Evolutionary conservation across 139 green algal genomes (phyloP), one percentile per base, ranked within the genome.

Genomic region (Zygnema cylindricum): DNA sequence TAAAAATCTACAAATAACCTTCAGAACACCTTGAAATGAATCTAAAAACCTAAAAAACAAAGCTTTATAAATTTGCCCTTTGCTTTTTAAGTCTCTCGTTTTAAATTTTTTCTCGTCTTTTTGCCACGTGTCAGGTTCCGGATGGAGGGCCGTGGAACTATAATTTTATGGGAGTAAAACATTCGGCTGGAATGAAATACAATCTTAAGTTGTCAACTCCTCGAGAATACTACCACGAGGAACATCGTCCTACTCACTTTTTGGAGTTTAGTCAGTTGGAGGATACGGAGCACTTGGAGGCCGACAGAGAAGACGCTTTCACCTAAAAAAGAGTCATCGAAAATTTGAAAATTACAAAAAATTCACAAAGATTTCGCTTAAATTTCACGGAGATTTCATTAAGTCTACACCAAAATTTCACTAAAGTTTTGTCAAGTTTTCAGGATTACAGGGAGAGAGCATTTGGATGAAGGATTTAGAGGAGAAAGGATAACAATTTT

Each of bases 251-350:
- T 33, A 97, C 95, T 1, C 98, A 99, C 95, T 99, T 99, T 89
- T 87, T 99, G 55, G 97, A 99, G 91, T 99, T 99, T 89, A 92
- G 92, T n/a, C 95, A 92, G 36, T 84, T 99, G 85, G 96, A 99
- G 93, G 96, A 97, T 32, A 93, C 96, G 1, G 81, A 43, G 33
- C 71, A 69, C 38, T 82, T n/a, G 30, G 96, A 98, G 55, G 96
- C 95, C 0, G 97, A 99, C 91, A 88, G 96, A 36, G 96, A 98
- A 89, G 94, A 99, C 91, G 93, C 94, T 81, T 98, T 99, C 87
- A 43, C 38, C 3, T 79, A 79, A 16, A 63, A 63, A 63, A n/a
- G n/a, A n/a, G n/a, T n/a, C 49, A 7, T 16, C 49, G 49, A 63
- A 63, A 25, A 16, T 7, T 7, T 63, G 49, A 25, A 16, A 16